Conservation (phyloP, 441 rosid genomes). For the Arabidopsis lyrata region DNA sequence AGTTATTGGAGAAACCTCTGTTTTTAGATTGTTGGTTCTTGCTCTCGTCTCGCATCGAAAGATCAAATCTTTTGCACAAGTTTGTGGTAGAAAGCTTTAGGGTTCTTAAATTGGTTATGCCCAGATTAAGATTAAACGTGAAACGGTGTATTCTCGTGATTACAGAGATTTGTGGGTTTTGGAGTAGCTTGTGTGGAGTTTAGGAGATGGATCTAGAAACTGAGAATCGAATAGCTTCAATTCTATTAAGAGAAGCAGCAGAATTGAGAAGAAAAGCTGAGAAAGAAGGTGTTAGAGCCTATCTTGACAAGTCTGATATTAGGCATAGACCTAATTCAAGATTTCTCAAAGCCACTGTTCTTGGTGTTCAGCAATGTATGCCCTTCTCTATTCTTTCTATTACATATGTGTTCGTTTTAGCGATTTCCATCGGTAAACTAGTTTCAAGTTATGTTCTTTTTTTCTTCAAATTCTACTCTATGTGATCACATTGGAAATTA, state of each 20-base stretch:
- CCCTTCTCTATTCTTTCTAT: background rate
- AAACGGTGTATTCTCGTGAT: background rate
- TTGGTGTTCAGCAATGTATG: slow-evolving; percentile 86
- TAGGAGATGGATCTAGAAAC: slow-evolving; percentile 81
- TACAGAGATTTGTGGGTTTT: background rate
- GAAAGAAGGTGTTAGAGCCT: slow-evolving; percentile 71
- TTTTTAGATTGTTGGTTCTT: background rate
- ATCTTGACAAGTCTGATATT: slow-evolving; percentile 64
- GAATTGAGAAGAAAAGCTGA: slow-evolving; percentile 73
- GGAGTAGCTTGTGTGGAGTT: slow-evolving; percentile 10
- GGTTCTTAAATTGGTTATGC: background rate
- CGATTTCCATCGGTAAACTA: background rate
- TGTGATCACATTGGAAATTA: background rate
- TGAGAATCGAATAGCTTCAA: slow-evolving; percentile 80
- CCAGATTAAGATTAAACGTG: background rate
- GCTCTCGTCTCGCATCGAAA: slow-evolving; percentile 14
- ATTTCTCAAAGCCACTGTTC: slow-evolving; percentile 87
- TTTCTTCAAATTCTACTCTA: background rate
- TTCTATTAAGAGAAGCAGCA: slow-evolving; percentile 83
- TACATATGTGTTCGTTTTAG: background rate
- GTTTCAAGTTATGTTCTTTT: background rate
- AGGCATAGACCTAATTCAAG: slow-evolving; percentile 84
- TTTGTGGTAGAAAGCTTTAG: background rate
- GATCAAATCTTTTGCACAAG: slow-evolving; percentile 7
- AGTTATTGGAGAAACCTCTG: background rate